Percentiles rank a stretch among this genome's conserved stretches.
These are phyloP conservation scores for Fusarium abutilonis DNA, from an alignment of 2,329 filamentous ascomycete genomes.

Conservation along the genomic window DNA sequence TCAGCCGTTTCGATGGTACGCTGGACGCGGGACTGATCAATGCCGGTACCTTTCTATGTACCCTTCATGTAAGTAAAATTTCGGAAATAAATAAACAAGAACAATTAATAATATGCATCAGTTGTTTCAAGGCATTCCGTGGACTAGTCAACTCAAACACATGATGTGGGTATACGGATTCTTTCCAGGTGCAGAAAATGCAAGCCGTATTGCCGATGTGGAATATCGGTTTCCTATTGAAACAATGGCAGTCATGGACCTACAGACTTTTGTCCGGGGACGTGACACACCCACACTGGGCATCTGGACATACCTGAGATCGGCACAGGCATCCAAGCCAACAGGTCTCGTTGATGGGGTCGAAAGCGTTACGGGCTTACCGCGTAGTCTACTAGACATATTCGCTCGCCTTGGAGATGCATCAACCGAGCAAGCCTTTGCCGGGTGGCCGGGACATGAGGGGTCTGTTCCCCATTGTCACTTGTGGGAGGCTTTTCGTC, in stretches of 20 bases:
- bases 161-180: conserved; percentile 35
- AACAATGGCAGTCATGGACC: conserved; percentile 36
- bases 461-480: conserved; percentile 44
- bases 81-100: background rate
- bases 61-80: conserved; percentile 16
- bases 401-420: conserved; percentile 31
- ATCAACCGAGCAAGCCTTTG: conserved; percentile 32
- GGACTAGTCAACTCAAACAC: conserved; percentile 25
- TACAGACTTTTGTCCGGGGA: conserved; percentile 36
- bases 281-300: conserved; percentile 19
- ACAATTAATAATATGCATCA: background rate
- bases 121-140: conserved; percentile 33
- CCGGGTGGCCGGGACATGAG: conserved; percentile 41
- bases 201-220: conserved; percentile 1
- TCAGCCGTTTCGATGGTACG: conserved; percentile 9
- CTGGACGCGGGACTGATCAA: conserved; percentile 13
- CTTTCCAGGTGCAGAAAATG: conserved; percentile 14
- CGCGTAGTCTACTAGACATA: conserved; percentile 43
- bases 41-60: conserved; percentile 28
- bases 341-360: conserved; percentile 13
- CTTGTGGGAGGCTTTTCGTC: conserved; percentile 45
- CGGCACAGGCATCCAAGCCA: conserved; percentile 4
- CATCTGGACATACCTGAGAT: conserved; percentile 23
- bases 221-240: conserved; percentile 19
- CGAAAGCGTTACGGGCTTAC: conserved; percentile 44